Percentiles rank a stretch among this genome's conserved stretches.
Conservation (phyloP, 176 grass and related monocot species). For the Puccinellia tenuiflora region DNA sequence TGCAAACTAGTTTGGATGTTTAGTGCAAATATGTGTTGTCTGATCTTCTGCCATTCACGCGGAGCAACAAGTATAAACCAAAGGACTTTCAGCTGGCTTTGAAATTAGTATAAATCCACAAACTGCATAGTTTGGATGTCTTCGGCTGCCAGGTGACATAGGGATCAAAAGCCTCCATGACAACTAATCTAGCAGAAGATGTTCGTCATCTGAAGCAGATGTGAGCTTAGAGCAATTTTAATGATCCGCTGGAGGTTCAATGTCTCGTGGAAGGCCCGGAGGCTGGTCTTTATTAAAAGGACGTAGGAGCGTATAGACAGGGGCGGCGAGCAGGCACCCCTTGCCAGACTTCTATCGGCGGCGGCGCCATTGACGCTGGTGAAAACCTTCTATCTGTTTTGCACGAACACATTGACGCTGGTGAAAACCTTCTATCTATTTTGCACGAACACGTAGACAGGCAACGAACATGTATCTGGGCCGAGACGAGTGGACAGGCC, state of each 20-base stretch:
- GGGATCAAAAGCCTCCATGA: neutral
- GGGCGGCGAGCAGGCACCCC: too few species aligned
- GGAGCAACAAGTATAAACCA: neutral
- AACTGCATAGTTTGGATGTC: neutral
- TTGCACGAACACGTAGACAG: too few species aligned
- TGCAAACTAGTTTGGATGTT: neutral
- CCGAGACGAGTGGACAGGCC: too few species aligned
- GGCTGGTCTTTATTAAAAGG: neutral
- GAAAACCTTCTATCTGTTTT: too few species aligned
- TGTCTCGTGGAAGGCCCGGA: neutral
- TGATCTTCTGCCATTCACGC: neutral
- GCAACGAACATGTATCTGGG: too few species aligned
- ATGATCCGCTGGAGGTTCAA: neutral
- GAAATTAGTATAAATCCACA: neutral
- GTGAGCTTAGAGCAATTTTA: neutral
- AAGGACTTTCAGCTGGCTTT: neutral
- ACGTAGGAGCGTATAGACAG: neutral
- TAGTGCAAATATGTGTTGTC: neutral
- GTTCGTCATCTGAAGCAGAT: neutral
- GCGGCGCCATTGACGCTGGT: too few species aligned
- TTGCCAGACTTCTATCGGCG: too few species aligned
- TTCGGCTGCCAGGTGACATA: neutral
- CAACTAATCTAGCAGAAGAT: too few species aligned
- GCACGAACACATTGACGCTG: too few species aligned
- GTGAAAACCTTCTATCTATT: too few species aligned